These are phyloP conservation scores for Pythium apleroticum DNA, from an alignment of 352 stramenopile species.

Conservation along the genomic window DNA sequence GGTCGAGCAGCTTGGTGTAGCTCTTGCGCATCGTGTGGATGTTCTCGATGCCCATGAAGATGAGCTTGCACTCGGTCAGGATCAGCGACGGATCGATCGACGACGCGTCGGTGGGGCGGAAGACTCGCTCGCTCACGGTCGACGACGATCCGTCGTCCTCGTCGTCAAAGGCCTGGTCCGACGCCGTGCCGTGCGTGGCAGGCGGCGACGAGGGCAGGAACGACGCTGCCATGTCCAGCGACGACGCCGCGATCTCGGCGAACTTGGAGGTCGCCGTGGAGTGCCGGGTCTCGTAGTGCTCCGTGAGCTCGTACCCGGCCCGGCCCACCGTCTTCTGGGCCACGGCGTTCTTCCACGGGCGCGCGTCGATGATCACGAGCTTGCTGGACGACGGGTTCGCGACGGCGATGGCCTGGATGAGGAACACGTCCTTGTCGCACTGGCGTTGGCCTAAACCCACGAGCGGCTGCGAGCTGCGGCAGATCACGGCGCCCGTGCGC, in stretches of 20 bases:
- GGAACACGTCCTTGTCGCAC: constrained; percentile 81
- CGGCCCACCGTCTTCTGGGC: constrained; percentile 89
- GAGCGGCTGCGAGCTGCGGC: constrained; percentile 81
- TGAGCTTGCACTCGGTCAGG: constrained; percentile 79
- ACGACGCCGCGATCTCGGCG: constrained; percentile 46
- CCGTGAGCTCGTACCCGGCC: constrained; percentile 87
- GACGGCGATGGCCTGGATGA: constrained; percentile 79
- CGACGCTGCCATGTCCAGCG: constrained; percentile 31
- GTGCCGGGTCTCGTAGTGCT: constrained; percentile 77
- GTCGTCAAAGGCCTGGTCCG: constrained; percentile 20
- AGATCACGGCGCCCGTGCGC: constrained; percentile 72
- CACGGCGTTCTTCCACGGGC: constrained; percentile 89
- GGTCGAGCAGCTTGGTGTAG: constrained; percentile 74
- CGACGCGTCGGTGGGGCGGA: constrained; percentile 12
- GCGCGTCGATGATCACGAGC: constrained; percentile 89
- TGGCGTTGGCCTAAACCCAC: constrained; percentile 79
- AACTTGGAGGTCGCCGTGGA: constrained; percentile 60
- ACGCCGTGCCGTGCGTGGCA: background rate
- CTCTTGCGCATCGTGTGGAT: constrained; percentile 91
- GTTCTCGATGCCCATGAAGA: constrained; percentile 92
- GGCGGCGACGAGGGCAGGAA: constrained; percentile 26
- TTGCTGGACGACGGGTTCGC: constrained; percentile 76
- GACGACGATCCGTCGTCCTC: constrained; percentile 28
- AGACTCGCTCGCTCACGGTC: constrained; percentile 23
- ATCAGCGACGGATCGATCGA: constrained; percentile 42